These are phyloP conservation scores for Astrothelium macrocarpum DNA, from an alignment of 495 filamentous ascomycete species.

Conservation along the genomic window DNA sequence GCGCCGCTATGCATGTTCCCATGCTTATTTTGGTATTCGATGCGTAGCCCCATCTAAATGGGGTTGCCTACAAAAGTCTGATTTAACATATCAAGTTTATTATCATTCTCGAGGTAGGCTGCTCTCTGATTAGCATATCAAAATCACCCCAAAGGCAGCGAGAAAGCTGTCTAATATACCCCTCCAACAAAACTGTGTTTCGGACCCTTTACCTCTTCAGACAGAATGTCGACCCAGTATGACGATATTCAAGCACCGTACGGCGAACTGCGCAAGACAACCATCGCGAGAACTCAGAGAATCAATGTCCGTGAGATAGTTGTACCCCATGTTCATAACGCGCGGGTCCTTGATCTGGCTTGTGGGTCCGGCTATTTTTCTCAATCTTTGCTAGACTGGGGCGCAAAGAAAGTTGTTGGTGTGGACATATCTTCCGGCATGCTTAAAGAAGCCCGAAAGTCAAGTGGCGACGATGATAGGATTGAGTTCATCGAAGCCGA, in stretches of 20 bases:
- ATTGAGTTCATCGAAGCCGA: conserved; percentile 20
- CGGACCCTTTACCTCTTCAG: too few relatives aligned
- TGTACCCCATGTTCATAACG: conserved; percentile 15
- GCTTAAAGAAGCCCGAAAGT: conserved; percentile 4
- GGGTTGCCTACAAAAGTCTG: too few relatives aligned
- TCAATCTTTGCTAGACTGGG: conserved; percentile 19
- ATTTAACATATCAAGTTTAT: too few relatives aligned
- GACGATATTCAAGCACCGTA: conserved; percentile 14
- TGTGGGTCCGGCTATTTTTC: conserved; percentile 27
- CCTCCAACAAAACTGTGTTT: too few relatives aligned
- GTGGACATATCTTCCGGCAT: conserved; percentile 12
- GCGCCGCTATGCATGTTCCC: too few relatives aligned
- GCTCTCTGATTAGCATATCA: too few relatives aligned
- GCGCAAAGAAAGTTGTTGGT: conserved; percentile 18
- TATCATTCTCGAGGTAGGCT: too few relatives aligned
- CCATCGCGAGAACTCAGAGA: conserved; percentile 16
- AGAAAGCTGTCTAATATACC: too few relatives aligned
- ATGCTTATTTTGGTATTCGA: too few relatives aligned
- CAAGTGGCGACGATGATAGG: background rate
- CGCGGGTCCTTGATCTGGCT: conserved; percentile 29
- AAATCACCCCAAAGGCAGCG: too few relatives aligned
- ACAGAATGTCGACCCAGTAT: conserved; percentile 12
- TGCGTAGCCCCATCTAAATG: too few relatives aligned
- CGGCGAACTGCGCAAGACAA: conserved; percentile 12
- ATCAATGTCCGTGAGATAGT: conserved; percentile 20